These are phyloP conservation scores for Polyporus tsugae DNA, from an alignment of 1,284 basidiomycete species.

Conservation along the genomic window DNA sequence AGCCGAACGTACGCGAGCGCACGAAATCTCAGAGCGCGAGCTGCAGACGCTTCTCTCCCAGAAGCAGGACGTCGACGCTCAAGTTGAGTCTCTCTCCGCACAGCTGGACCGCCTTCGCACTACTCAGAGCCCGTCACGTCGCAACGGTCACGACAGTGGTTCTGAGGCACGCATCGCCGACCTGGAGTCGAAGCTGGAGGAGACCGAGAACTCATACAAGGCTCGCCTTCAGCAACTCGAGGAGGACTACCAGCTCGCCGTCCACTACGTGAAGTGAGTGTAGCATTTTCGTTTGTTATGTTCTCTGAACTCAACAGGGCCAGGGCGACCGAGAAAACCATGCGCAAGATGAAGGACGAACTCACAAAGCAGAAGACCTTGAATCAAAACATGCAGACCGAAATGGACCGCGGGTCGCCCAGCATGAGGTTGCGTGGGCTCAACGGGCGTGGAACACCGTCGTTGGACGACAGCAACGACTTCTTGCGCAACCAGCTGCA, in stretches of 20 bases:
- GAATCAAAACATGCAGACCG: constrained; percentile 81
- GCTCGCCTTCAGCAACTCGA: constrained; percentile 86
- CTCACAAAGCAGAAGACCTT: constrained; percentile 87
- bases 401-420: constrained; percentile 79
- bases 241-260: constrained; percentile 93
- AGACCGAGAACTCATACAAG: constrained; percentile 82
- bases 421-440: constrained; percentile 64
- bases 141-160: constrained; percentile 40
- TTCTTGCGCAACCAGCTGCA: constrained; percentile 70
- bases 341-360: constrained; percentile 96
- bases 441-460: constrained; percentile 85
- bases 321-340: constrained; percentile 99
- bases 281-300: constrained; percentile 8
- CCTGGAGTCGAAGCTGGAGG: constrained; percentile 78
- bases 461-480: constrained; percentile 74
- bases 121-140: constrained; percentile 55
- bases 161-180: constrained; percentile 67
- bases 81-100: constrained; percentile 66
- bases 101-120: constrained; percentile 73
- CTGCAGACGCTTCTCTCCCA: constrained; percentile 68
- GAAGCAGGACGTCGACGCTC: constrained; percentile 78
- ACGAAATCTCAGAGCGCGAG: constrained; percentile 80
- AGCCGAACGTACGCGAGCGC: constrained; percentile 73
- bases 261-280: constrained; percentile 90
- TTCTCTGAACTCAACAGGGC: constrained; percentile 35